Evolutionary conservation across 805 yeast species (phyloP).

Genomic region (Barnettozyma sucrosica): DNA sequence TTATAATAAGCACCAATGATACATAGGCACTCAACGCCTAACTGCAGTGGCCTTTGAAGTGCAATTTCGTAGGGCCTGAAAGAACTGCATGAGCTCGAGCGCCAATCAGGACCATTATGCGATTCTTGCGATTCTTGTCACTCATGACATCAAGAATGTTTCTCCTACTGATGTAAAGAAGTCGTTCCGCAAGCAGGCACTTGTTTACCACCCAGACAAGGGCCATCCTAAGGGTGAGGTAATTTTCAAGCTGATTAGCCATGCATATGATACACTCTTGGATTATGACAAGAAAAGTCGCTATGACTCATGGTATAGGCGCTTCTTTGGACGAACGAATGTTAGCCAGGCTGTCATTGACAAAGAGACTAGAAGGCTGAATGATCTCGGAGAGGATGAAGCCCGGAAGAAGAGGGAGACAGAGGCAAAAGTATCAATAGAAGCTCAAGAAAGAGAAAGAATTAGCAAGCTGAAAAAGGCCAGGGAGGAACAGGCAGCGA

Average conservation of each 20-base stretch:
- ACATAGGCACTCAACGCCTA: too few relatives aligned
- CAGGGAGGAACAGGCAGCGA: not conserved
- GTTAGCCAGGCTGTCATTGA: constrained; percentile 2
- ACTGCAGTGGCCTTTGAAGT: too few relatives aligned
- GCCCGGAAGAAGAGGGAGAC: not conserved
- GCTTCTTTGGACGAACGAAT: constrained; percentile 7
- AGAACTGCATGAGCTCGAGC: not conserved
- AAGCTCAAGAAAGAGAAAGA: constrained; percentile 2
- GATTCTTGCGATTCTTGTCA: constrained; percentile 5
- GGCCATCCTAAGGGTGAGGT: constrained; percentile 31
- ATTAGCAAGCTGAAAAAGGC: not conserved
- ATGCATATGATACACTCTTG: constrained; percentile 13
- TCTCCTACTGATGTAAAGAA: constrained; percentile 46
- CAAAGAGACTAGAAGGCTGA: not conserved
- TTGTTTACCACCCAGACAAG: constrained; percentile 74
- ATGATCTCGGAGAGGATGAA: not conserved
- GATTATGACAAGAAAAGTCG: not conserved
- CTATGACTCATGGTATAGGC: constrained; percentile 18
- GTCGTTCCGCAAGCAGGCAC: constrained; percentile 67
- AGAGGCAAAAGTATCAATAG: constrained; percentile 5
- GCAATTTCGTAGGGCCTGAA: not conserved
- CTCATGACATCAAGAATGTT: not conserved
- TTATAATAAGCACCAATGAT: too few relatives aligned
- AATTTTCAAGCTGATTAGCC: constrained; percentile 16
- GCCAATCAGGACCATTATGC: constrained; percentile 10